phyloP scores from a whole-genome alignment of 2,329 filamentous ascomycete species.

The Aspergillus sp. region DNA sequence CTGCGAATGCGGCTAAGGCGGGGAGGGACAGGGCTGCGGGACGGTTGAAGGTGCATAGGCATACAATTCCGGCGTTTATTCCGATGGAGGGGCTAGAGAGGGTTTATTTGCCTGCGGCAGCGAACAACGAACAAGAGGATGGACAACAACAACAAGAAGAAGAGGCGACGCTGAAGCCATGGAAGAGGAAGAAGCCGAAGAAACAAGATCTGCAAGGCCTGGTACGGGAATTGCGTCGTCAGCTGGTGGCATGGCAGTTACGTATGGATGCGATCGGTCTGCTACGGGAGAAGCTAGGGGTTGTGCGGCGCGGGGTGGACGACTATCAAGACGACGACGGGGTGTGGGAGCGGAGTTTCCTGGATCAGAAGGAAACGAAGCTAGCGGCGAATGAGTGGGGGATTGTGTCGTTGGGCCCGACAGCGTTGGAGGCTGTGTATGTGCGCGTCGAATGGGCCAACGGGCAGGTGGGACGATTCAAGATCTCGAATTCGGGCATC shows the following conservation, averaged over 20 bases:
- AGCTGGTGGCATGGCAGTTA: conserved; percentile 44
- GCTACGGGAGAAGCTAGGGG: conserved; percentile 33
- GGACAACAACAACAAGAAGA: conserved; percentile 10
- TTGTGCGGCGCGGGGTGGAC: conserved; percentile 12
- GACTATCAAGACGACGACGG: conserved; percentile 16
- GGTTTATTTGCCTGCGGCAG: conserved; percentile 28
- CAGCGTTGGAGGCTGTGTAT: conserved; percentile 42
- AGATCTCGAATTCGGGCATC: conserved; percentile 39
- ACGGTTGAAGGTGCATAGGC: conserved; percentile 36
- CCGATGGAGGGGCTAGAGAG: conserved; percentile 38
- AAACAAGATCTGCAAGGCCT: conserved; percentile 40
- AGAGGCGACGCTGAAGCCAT: conserved; percentile 17
- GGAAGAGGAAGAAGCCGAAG: conserved; percentile 13
- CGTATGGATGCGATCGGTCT: conserved; percentile 38
- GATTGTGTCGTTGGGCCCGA: conserved; percentile 36
- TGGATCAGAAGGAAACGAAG: conserved; percentile 11
- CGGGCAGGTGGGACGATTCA: conserved; percentile 45
- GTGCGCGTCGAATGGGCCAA: conserved; percentile 46
- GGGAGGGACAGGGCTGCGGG: conserved; percentile 2
- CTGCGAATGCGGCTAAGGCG: conserved; percentile 3
- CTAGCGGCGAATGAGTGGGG: conserved; percentile 25
- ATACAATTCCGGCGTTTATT: conserved; percentile 48
- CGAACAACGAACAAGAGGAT: conserved; percentile 14
- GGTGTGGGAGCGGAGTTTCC: conserved; percentile 16
- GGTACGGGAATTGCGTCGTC: conserved; percentile 39